Base-by-base conservation (phyloP, 2,329 filamentous ascomycete genomes). In the Samsoniella hepiali region DNA sequence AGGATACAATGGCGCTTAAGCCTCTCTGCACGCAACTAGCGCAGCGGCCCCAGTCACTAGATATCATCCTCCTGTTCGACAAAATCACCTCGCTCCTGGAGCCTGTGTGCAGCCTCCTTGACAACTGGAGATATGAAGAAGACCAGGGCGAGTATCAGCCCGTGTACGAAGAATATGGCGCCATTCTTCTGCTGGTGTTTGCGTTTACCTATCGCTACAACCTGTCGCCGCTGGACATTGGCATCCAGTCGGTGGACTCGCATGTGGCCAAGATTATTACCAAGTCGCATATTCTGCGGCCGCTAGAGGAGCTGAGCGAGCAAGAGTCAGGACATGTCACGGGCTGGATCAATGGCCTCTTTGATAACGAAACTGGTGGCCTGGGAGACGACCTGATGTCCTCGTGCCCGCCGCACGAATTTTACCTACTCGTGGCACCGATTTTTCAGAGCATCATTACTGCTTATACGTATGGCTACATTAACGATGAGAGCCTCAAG, bases 101-200 rank as follows among this genome's bases (percentile, higher is more conserved):
- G 56, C 91, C 91, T 1, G 75, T 95, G 1, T 93, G 90, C 72
- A 85, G 88, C 29, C 79, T 94, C 11, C 79, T 96, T 13, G 91
- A 95, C 68, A 86, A 85, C 65, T 95, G 91, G 91, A 81, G 84
- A 11, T 91, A 93, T 69, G 91, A 94, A 45, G 90, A 93, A 65
- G 91, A 94, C 68, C 90, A 93, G 75, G 88, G 86, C 60, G 91
- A 95, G 71, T 92, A 92, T 69, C 91, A 94, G 72, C 91, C 91
- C 0, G 87, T 93, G 0, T 95, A 95, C 69, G 91, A 95, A 70
- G 91, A 96, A 69, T 95, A 94, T 68, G 90, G 91, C 0, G 87
- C 89, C 0, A 87, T 93, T 17, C 76, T 95, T 8, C 81, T 95
- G 1, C 79, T 95, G 2, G 82, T 93, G 0, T 75, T 93, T 58